A percentile compares a stretch with the other conserved stretches of the same genome.
Evolutionary conservation across 805 yeast species (phyloP).

Genomic region (Debaryomyces prosopidis): DNA sequence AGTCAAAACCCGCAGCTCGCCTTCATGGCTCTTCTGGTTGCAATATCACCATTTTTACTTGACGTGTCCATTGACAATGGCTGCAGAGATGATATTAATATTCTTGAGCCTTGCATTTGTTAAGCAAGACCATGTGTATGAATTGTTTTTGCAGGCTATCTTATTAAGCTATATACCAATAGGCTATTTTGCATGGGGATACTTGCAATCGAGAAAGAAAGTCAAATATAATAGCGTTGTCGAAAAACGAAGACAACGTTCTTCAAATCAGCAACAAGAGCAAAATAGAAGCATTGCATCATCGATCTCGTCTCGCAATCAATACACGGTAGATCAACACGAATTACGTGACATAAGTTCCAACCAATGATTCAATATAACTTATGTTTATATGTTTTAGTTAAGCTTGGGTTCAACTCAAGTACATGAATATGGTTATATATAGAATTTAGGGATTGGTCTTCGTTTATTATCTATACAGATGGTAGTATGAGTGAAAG

Average conservation of each 20-base stretch:
- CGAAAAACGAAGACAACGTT: slow-evolving; percentile 14
- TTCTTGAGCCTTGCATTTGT: slow-evolving; percentile 38
- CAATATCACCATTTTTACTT: slow-evolving; percentile 35
- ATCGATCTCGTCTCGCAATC: neutral
- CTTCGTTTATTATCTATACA: too few relatives aligned
- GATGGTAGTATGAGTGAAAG: neutral
- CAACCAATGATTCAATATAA: too few relatives aligned
- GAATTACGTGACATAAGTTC: neutral
- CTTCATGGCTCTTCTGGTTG: slow-evolving; percentile 35
- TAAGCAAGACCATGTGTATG: slow-evolving; percentile 22
- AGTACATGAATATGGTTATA: too few relatives aligned
- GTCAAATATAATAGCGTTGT: slow-evolving; percentile 21
- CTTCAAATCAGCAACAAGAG: neutral
- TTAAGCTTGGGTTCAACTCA: too few relatives aligned
- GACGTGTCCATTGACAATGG: slow-evolving; percentile 32
- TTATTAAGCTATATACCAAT: slow-evolving; percentile 36
- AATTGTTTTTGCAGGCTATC: slow-evolving; percentile 23
- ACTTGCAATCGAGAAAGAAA: slow-evolving; percentile 21
- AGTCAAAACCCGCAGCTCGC: slow-evolving; percentile 35
- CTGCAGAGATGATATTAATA: slow-evolving; percentile 34
- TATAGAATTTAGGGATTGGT: too few relatives aligned
- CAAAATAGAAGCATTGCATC: neutral
- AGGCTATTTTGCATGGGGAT: slow-evolving; percentile 35
- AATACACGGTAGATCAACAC: neutral
- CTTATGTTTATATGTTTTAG: too few relatives aligned